Evolutionary conservation across 106 monocot genomes (phyloP), one percentile per base, ranked within the genome.

Genomic region (Dendrobium nobile): DNA sequence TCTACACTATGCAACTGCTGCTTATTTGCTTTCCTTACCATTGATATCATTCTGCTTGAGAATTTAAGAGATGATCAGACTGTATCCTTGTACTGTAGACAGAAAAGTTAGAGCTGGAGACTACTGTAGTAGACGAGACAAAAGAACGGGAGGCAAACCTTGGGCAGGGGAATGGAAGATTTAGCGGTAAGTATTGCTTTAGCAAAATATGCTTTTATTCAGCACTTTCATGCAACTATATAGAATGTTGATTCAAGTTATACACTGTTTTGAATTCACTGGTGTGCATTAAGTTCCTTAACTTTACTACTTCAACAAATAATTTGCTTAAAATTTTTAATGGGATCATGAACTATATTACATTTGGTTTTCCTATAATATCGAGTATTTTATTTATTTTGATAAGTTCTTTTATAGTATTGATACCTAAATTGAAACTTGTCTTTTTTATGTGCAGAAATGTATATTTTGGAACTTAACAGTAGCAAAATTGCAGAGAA

Each of bases 61-160:
- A 47, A 70, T 55, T 47, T 54, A 67, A 6, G 73, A 54, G 15
- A 37, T 24, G 22, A n/a, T 82, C 47, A 82, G 0, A 1, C 10
- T 27, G 0, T n/a, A 47, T 82, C 67, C 31, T 87, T 77, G 68
- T 85, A 77, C 24, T 88, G 47, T 87, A 96, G 96, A 90, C 96
- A 48, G 96, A 96, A 78, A 96, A 96, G 79, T 88, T 96, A 75
- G 96, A 96, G 78, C 90, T 96, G 75, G 96, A 96, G 87, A 92
- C 93, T 72, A 96, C 93, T 54, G 96, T 96, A 67, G 87, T 96
- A 37, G 92, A 96, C 87, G 93, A 90, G 85, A 94, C 93, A 54
- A 96, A 93, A 77, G 92, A 86, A 74, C 88, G 93, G 64, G 96
- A 96, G 83, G 78, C 90, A 80, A 86, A 86, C 83, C 73, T 55